Percentiles rank a stretch among this genome's conserved stretches.
phyloP scores from a whole-genome alignment of 805 yeast species.

The Huiozyma naganishii region DNA sequence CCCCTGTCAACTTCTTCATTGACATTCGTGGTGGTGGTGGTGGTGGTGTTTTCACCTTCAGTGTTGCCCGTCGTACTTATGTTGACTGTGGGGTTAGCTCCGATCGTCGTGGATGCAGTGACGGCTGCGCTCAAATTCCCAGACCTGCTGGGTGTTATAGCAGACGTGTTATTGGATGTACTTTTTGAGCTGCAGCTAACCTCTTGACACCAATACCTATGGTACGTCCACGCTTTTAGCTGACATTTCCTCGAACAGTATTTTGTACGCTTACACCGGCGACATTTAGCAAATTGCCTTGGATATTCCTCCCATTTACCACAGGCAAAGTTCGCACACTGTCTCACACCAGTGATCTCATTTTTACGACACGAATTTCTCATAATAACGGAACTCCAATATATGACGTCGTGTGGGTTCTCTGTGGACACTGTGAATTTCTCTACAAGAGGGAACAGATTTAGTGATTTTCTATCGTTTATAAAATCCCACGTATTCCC shows the following conservation, averaged over 20 bases:
- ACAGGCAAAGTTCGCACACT: slow-evolving; percentile 87
- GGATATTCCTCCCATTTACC: slow-evolving; percentile 91
- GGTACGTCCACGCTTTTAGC: slow-evolving; percentile 82
- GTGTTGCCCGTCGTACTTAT: too few species aligned
- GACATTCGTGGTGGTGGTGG: not conserved
- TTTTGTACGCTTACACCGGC: slow-evolving; percentile 88
- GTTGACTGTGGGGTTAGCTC: too few species aligned
- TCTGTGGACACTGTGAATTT: slow-evolving; percentile 62
- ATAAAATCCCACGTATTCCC: slow-evolving; percentile 26
- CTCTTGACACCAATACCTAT: slow-evolving; percentile 84
- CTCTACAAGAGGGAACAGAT: slow-evolving; percentile 86
- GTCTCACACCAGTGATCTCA: slow-evolving; percentile 78
- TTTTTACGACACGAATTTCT: slow-evolving; percentile 89
- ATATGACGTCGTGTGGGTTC: slow-evolving; percentile 70
- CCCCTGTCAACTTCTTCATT: too few species aligned
- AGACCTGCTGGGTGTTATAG: too few species aligned
- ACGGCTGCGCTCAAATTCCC: not conserved
- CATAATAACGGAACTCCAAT: slow-evolving; percentile 98
- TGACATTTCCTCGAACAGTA: slow-evolving; percentile 92
- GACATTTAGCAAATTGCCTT: slow-evolving; percentile 87
- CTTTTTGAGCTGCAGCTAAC: slow-evolving; percentile 25
- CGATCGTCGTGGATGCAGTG: not conserved
- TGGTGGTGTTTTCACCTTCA: not conserved
- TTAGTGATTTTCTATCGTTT: slow-evolving; percentile 38
- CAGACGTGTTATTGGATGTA: slow-evolving; percentile 8